phyloP scores from a whole-genome alignment of 805 yeast genomes.

The Ogataea haglerorum region DNA sequence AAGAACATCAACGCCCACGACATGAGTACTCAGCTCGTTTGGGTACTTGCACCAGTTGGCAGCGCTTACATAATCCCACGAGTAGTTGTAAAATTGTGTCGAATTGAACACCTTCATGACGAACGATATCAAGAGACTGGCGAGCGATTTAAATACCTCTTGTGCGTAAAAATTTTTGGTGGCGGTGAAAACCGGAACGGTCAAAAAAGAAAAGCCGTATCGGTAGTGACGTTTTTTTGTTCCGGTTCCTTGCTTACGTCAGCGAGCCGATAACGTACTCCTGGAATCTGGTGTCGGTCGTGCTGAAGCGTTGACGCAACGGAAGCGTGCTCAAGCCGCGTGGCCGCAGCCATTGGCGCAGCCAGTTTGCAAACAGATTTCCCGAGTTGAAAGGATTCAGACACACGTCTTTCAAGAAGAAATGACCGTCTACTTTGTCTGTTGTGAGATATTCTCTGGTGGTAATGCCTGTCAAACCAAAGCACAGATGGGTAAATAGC shows the following conservation, averaged over 20 bases:
- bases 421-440: conserved; percentile 29
- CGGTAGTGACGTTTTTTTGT: not conserved
- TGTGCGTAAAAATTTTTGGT: conserved; percentile 3
- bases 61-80: conserved; percentile 93
- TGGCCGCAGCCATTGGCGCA: conserved; percentile 35
- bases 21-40: conserved; percentile 90
- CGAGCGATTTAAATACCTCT: not conserved
- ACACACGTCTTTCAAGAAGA: conserved; percentile 30
- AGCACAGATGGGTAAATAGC: conserved; percentile 48
- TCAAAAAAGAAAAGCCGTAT: conserved; percentile 1
- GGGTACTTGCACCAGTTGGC: conserved; percentile 98
- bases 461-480: conserved; percentile 58
- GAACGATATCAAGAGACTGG: not conserved
- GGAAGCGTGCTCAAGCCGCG: conserved; percentile 37
- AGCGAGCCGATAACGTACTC: conserved; percentile 12
- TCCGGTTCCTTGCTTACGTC: not conserved
- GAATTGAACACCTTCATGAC: conserved; percentile 77
- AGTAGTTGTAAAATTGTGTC: conserved; percentile 66
- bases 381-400: conserved; percentile 38
- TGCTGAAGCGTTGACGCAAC: conserved; percentile 27
- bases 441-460: conserved; percentile 68
- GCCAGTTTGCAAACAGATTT: conserved; percentile 31
- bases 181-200: conserved; percentile 4
- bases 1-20: conserved; percentile 86
- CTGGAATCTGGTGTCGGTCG: conserved; percentile 40